phyloP scores from a whole-genome alignment of 108 stramenopile species.

The Cyclotella sp. region DNA sequence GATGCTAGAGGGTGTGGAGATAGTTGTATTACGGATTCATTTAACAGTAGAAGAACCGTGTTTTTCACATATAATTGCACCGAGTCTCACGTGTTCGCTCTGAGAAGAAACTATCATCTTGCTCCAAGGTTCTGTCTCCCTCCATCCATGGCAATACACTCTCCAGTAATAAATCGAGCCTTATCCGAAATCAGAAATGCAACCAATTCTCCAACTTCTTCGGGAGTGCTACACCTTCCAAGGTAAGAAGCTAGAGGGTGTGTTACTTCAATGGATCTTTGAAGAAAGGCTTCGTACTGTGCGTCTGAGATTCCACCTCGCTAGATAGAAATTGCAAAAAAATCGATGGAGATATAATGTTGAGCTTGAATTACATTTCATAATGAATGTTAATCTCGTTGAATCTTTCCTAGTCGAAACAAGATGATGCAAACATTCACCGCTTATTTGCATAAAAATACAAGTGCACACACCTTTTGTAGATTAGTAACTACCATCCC shows the following conservation, averaged over 20 bases:
- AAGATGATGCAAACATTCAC: background rate
- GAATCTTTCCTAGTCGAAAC: too few relatives aligned
- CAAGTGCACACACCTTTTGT: constrained; percentile 38
- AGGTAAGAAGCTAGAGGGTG: constrained; percentile 63
- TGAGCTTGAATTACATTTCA: too few relatives aligned
- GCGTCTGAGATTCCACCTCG: constrained; percentile 60
- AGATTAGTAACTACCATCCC: constrained; percentile 73
- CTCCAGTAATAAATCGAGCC: constrained; percentile 67
- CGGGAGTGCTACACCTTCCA: constrained; percentile 56
- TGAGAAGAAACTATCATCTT: constrained; percentile 22
- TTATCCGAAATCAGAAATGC: constrained; percentile 63
- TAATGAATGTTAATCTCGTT: background rate
- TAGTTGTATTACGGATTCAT: too few relatives aligned
- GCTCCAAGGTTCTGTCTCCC: constrained; percentile 67
- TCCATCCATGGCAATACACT: constrained; percentile 72
- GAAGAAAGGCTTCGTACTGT: constrained; percentile 60
- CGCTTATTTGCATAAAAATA: background rate
- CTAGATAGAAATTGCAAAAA: background rate
- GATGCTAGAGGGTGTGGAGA: constrained; percentile 66
- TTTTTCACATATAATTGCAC: background rate
- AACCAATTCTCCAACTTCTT: constrained; percentile 68
- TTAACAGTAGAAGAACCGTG: too few relatives aligned
- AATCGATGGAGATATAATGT: background rate
- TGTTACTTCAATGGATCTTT: constrained; percentile 58
- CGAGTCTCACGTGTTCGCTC: too few relatives aligned